phyloP scores from a whole-genome alignment of 345 rosid genomes.

The Salix brachista region DNA sequence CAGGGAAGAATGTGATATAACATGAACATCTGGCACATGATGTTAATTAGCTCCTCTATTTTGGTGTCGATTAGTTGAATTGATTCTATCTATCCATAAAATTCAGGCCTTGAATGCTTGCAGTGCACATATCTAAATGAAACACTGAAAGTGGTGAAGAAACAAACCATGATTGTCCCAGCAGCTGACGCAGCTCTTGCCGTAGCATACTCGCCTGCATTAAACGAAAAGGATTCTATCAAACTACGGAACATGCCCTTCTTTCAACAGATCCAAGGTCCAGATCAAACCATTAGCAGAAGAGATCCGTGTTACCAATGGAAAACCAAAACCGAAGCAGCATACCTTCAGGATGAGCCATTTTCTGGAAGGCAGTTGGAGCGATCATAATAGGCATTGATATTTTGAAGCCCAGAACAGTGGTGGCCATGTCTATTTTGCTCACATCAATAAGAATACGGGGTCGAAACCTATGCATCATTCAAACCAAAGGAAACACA shows the following conservation, averaged over 20 bases:
- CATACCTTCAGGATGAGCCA: conserved; percentile 96
- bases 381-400: conserved; percentile 98
- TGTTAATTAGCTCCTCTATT: background rate
- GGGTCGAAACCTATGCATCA: conserved; percentile 64
- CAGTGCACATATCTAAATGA: background rate
- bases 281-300: background rate
- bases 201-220: conserved; percentile 90
- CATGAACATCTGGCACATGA: background rate
- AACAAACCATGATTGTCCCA: conserved; percentile 78
- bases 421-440: conserved; percentile 71
- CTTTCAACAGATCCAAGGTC: background rate
- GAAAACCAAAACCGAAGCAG: background rate
- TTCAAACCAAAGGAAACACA: background rate
- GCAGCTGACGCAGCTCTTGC: conserved; percentile 89
- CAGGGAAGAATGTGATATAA: background rate
- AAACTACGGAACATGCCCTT: background rate
- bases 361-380: conserved; percentile 91
- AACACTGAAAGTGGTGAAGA: conserved; percentile 5
- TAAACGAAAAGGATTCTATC: background rate
- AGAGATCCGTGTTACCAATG: background rate
- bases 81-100: background rate
- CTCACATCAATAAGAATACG: conserved; percentile 86
- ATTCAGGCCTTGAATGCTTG: background rate
- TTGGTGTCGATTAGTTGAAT: background rate
- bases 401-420: conserved; percentile 72